Percentiles rank a stretch among this genome's conserved stretches.
Conservation (phyloP, 345 rosid genomes). For the Aethionema arabicum region DNA sequence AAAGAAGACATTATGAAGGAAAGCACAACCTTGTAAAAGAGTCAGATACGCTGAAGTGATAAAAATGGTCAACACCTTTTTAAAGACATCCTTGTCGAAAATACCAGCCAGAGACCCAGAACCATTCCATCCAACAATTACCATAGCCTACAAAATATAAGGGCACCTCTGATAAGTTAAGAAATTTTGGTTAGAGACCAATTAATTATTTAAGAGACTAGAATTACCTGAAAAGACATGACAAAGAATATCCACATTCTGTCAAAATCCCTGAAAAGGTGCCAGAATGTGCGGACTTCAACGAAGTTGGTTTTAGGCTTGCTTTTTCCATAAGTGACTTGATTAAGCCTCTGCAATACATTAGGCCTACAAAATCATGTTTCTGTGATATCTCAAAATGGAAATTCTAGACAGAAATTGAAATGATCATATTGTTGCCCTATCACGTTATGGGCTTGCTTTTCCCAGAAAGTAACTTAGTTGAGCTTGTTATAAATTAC, state of each 20-base stretch:
- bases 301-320: constrained; percentile 95
- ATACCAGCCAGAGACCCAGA: constrained; percentile 65
- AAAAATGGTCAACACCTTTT: constrained; percentile 71
- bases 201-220: constrained; percentile 17
- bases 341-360: constrained; percentile 55
- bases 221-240: constrained; percentile 84
- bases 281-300: constrained; percentile 95
- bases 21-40: constrained; percentile 67
- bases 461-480: background rate
- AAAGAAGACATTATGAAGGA: constrained; percentile 5
- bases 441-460: constrained; percentile 6
- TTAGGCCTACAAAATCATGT: constrained; percentile 17
- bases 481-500: constrained; percentile 16
- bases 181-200: constrained; percentile 4
- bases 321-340: constrained; percentile 44
- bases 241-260: constrained; percentile 97
- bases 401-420: constrained; percentile 1
- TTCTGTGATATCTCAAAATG: constrained; percentile 20
- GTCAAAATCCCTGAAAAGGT: constrained; percentile 89
- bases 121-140: constrained; percentile 81
- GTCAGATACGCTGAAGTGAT: constrained; percentile 84
- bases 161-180: constrained; percentile 5
- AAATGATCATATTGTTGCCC: background rate
- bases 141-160: constrained; percentile 72
- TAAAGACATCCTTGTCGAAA: constrained; percentile 66